Evolutionary conservation across 2,329 filamentous ascomycete genomes (phyloP).

Genomic region (Sphaerulina vaccinii): DNA sequence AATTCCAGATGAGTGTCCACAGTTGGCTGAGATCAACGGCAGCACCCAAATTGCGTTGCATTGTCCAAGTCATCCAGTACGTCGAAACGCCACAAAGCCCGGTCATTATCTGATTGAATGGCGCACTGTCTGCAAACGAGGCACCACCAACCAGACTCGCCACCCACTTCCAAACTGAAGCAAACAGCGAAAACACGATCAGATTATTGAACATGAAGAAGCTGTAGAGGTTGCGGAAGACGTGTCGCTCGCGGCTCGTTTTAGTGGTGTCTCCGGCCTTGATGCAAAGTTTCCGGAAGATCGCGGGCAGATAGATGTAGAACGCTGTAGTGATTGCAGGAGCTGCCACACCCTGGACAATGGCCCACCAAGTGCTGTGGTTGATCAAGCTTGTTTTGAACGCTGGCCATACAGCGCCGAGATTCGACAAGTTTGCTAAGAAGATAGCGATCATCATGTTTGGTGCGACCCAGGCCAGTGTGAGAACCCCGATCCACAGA

Average conservation of each 20-base stretch:
- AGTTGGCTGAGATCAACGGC: slow-evolving; percentile 92
- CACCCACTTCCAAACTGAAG: slow-evolving; percentile 67
- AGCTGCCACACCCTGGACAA: slow-evolving; percentile 87
- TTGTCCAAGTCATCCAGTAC: slow-evolving; percentile 91
- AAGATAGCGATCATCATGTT: slow-evolving; percentile 96
- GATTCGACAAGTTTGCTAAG: slow-evolving; percentile 77
- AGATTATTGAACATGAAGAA: slow-evolving; percentile 99
- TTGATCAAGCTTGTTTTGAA: slow-evolving; percentile 66
- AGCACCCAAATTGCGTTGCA: slow-evolving; percentile 89
- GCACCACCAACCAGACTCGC: slow-evolving; percentile 56
- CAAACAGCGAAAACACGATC: slow-evolving; percentile 89
- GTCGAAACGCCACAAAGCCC: slow-evolving; percentile 78
- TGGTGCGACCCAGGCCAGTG: slow-evolving; percentile 81
- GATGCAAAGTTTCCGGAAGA: slow-evolving; percentile 84
- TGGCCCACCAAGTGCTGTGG: slow-evolving; percentile 71
- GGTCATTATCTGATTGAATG: slow-evolving; percentile 65
- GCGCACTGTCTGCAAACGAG: slow-evolving; percentile 60
- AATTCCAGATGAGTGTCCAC: slow-evolving; percentile 79
- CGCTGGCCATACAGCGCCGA: slow-evolving; percentile 74
- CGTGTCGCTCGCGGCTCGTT: slow-evolving; percentile 86
- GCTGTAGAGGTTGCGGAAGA: slow-evolving; percentile 82
- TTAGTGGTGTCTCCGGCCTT: slow-evolving; percentile 87
- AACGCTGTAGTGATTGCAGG: slow-evolving; percentile 84
- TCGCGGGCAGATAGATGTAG: slow-evolving; percentile 82
- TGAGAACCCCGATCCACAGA: slow-evolving; percentile 78